Percentiles rank a stretch among this genome's conserved stretches.
These are phyloP conservation scores for Strigomonas culicis DNA, from an alignment of 208 protist species.

Conservation along the genomic window DNA sequence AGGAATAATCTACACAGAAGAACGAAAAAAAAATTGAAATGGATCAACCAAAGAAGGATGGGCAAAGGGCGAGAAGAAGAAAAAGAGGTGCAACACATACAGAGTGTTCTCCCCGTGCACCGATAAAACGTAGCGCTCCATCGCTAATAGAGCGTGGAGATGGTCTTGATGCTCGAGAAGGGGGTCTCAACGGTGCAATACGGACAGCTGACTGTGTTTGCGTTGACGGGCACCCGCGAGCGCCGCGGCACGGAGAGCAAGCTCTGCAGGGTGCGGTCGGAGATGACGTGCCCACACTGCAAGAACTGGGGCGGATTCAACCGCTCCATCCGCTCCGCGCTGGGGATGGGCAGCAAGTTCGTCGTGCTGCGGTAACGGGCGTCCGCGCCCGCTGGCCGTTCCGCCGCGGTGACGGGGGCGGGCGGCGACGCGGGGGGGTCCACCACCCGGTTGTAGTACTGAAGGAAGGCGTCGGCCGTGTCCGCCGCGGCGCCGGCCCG, in stretches of 20 bases:
- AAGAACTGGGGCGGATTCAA: slow-evolving; percentile 68
- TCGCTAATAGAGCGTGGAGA: slow-evolving; percentile 54
- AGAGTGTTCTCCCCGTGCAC: background rate
- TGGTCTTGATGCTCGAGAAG: slow-evolving; percentile 30
- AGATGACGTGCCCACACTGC: slow-evolving; percentile 74
- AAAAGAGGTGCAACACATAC: slow-evolving; percentile 5
- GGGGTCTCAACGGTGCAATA: slow-evolving; percentile 57
- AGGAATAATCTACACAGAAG: no score
- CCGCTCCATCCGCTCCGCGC: slow-evolving; percentile 10
- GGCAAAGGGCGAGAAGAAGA: slow-evolving; percentile 5
- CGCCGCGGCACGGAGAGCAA: slow-evolving; percentile 24
- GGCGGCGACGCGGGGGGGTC: background rate
- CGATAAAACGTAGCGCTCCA: no score
- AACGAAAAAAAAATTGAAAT: no score
- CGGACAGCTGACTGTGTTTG: slow-evolving; percentile 45
- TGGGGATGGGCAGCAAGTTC: slow-evolving; percentile 24
- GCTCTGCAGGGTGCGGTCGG: slow-evolving; percentile 43
- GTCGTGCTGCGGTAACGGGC: slow-evolving; percentile 13
- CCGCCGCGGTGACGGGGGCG: no score
- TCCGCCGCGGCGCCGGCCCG: background rate
- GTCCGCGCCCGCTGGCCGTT: no score
- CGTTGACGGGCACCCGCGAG: background rate
- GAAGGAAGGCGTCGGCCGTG: background rate
- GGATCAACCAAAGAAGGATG: no score
- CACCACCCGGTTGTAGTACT: background rate